Evolutionary conservation across 352 stramenopile genomes (phyloP).

Genomic region (Globisporangium abappressorium): DNA sequence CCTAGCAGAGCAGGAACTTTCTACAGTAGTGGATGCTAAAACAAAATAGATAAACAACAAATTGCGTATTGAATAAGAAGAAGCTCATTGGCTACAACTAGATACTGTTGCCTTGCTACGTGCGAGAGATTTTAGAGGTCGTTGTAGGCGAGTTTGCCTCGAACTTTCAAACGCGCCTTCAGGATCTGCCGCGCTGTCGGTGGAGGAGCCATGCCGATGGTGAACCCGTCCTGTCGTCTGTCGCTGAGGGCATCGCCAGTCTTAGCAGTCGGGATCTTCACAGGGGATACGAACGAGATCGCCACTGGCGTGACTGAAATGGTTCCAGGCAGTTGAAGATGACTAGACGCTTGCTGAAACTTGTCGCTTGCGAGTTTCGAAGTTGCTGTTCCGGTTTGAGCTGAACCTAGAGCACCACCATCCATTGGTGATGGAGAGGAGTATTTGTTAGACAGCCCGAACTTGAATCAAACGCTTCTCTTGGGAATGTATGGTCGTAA

Average conservation of each 20-base stretch:
- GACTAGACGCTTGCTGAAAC: background rate
- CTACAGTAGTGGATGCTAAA: background rate
- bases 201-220: background rate
- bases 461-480: no score
- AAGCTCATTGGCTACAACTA: background rate
- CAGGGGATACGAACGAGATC: background rate
- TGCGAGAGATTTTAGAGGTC: background rate
- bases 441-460: background rate
- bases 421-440: background rate
- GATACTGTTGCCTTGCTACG: background rate
- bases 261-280: background rate
- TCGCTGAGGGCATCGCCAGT: background rate
- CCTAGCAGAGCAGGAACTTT: background rate
- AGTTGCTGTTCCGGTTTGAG: background rate
- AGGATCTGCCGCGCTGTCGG: background rate
- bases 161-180: background rate
- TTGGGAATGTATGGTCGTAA: no score
- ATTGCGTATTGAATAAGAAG: background rate
- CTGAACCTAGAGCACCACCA: background rate
- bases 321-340: background rate
- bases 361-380: background rate
- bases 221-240: background rate
- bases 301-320: background rate
- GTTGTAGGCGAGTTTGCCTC: background rate
- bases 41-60: background rate